A percentile compares a stretch with the other conserved stretches of the same genome.
Conservation (phyloP, 371 early-diverging fungal species). For the Mortierella polycephala region DNA sequence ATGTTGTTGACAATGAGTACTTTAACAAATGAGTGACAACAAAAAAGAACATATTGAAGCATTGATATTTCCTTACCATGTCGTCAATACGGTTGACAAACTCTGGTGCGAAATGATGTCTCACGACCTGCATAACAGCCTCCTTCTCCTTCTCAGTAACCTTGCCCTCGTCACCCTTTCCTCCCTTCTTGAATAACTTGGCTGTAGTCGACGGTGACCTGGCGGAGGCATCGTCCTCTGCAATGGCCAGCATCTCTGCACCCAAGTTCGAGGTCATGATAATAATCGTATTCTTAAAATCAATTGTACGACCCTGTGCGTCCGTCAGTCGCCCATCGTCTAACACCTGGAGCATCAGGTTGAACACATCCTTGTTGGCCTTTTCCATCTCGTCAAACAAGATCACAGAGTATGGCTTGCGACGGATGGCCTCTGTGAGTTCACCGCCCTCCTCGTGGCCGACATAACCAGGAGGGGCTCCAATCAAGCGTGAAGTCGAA, state of each 20-base stretch:
- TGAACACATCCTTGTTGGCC: conserved; percentile 75
- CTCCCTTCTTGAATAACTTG: conserved; percentile 7
- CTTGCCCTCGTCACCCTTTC: conserved; percentile 32
- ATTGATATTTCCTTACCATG: conserved; percentile 51
- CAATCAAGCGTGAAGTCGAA: conserved; percentile 88
- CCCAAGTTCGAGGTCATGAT: conserved; percentile 93
- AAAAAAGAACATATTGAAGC: background rate
- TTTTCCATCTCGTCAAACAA: conserved; percentile 95
- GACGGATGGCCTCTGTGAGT: conserved; percentile 90
- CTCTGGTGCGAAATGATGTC: conserved; percentile 89
- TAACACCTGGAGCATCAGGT: conserved; percentile 84
- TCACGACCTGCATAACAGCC: conserved; percentile 73
- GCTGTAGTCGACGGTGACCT: conserved; percentile 32
- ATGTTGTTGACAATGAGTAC: background rate
- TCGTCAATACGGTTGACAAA: conserved; percentile 94
- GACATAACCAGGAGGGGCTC: conserved; percentile 93
- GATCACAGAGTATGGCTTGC: conserved; percentile 90
- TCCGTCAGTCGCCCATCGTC: conserved; percentile 95
- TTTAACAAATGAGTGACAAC: conserved; percentile 9
- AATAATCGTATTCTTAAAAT: conserved; percentile 93
- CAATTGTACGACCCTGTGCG: conserved; percentile 83
- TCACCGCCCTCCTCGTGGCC: conserved; percentile 88
- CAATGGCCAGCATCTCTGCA: conserved; percentile 62
- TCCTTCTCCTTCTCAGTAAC: conserved; percentile 52
- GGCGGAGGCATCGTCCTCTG: conserved; percentile 29